These are phyloP conservation scores for Golubevia pallescens DNA, from an alignment of 1,284 basidiomycete species.

Conservation along the genomic window DNA sequence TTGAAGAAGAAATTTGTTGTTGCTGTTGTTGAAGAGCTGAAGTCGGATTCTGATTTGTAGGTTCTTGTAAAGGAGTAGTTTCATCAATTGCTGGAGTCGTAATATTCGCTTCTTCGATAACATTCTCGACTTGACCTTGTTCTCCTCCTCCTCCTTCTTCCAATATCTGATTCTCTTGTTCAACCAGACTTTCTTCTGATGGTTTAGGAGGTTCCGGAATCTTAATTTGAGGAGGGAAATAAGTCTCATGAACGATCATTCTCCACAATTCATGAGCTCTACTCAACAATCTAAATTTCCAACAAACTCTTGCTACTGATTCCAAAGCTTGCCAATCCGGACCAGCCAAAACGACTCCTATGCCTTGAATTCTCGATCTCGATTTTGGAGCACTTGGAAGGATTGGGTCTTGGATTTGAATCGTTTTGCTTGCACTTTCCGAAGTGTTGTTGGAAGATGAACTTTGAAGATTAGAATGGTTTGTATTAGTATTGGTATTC, in stretches of 20 bases:
- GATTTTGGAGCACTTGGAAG: not conserved
- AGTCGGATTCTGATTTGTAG: no score
- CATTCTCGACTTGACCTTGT: no score
- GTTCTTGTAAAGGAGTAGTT: no score
- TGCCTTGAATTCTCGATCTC: constrained; percentile 12
- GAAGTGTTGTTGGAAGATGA: not conserved
- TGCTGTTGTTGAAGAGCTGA: no score
- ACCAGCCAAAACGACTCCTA: constrained; percentile 42
- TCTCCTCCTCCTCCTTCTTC: no score
- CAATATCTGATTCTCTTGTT: no score
- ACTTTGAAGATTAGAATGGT: not conserved
- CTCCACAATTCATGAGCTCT: constrained; percentile 38
- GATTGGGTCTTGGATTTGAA: not conserved
- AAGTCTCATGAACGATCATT: constrained; percentile 42
- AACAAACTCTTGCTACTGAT: constrained; percentile 39
- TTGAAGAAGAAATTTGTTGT: no score
- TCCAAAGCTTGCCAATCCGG: constrained; percentile 55
- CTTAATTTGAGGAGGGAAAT: constrained; percentile 22
- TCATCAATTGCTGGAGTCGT: no score
- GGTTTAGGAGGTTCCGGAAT: no score
- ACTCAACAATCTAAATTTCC: constrained; percentile 53
- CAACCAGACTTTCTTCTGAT: no score
- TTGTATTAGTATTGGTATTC: not conserved
- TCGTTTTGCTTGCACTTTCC: constrained; percentile 16
- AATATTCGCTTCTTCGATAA: no score